A percentile compares a stretch with the other conserved stretches of the same genome.
These are phyloP conservation scores for sunflower (Helianthus annuus) DNA, from an alignment of 129 eudicot species.

Conservation along the genomic window DNA sequence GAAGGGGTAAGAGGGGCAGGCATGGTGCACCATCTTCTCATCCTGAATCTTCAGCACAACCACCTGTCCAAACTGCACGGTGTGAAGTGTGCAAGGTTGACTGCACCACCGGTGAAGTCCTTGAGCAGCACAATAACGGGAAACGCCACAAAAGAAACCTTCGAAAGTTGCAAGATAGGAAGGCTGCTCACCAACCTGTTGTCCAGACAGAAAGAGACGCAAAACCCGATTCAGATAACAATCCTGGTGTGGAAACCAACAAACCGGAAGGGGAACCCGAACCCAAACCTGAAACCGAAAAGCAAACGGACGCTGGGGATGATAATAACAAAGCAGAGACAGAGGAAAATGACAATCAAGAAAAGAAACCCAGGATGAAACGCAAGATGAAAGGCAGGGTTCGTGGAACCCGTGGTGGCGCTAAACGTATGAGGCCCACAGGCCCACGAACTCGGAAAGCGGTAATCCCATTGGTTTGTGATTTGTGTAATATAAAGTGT, in stretches of 20 bases:
- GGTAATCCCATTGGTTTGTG: constrained; percentile 55
- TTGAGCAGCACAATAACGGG: constrained; percentile 52
- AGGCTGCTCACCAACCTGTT: constrained; percentile 18
- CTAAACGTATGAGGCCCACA: constrained; percentile 36
- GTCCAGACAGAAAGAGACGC: constrained; percentile 11
- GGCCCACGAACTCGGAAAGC: constrained; percentile 42
- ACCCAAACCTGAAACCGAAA: not conserved
- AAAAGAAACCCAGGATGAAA: constrained; percentile 36
- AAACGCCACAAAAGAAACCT: constrained; percentile 51
- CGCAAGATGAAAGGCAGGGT: constrained; percentile 43
- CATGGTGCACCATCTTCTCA: constrained; percentile 37
- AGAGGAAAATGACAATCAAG: not conserved
- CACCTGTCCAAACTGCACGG: constrained; percentile 34
- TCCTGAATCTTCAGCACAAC: constrained; percentile 35
- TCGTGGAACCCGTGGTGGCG: constrained; percentile 38
- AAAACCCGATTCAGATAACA: constrained; percentile 5
- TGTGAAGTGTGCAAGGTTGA: constrained; percentile 58
- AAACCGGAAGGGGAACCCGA: constrained; percentile 24
- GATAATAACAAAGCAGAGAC: constrained; percentile 25
- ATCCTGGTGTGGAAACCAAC: constrained; percentile 14
- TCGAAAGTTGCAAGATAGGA: constrained; percentile 27
- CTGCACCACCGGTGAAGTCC: constrained; percentile 49
- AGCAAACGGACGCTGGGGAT: constrained; percentile 13
- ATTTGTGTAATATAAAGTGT: constrained; percentile 58
- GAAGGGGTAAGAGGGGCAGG: constrained; percentile 30